Evolutionary conservation across 2,329 filamentous ascomycete genomes (phyloP), one percentile per base, ranked within the genome.

Genomic region (Chaetomium sp.): DNA sequence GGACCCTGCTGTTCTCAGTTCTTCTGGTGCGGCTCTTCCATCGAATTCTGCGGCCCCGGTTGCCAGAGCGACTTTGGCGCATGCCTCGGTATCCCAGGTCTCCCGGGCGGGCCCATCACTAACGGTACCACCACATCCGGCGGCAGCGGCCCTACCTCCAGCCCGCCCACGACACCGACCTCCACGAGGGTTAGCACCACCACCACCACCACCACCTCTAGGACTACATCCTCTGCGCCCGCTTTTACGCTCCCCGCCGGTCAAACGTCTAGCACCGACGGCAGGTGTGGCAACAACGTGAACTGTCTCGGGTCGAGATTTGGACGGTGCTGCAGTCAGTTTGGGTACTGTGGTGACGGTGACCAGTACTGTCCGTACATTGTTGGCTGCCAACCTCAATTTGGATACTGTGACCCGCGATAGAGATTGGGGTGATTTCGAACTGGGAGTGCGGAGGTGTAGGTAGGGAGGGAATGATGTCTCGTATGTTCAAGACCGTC

Each of bases 301-400:
- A 70, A 66, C 13, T 74, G 72, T 50, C 53, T 72, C 0, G 72
- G 72, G 0, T 66, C 68, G 3, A 63, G 10, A 2, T 71, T 66
- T 38, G 72, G 72, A 0, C 60, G 67, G 21, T 74, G 72, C 64
- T 74, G 72, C 64, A 70, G 68, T 13, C 72, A 74, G 65, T 72
- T 72, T 59, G 72, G 72, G 0, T 74, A 35, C 38, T 74, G 72
- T 31, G 72, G 72, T 10, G 69, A 72, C 10, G 70, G 72, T 19
- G 70, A 73, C n/a, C 71, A 73, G 68, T 75, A 68, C 62, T 75
- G 73, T 62, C 66, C 69, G 3, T 68, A 67, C 13, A 68, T 74
- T 31, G 70, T 71, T 1, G 70, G 72, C 1, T 75, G 73, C 61
- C 73, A 75, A 66, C 60, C 70, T 1, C 62, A 74, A 50, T 75